A percentile compares a stretch with the other conserved stretches of the same genome.
Conservation (phyloP, 106 monocot genomes). For the Platanthera guangdongensis region DNA sequence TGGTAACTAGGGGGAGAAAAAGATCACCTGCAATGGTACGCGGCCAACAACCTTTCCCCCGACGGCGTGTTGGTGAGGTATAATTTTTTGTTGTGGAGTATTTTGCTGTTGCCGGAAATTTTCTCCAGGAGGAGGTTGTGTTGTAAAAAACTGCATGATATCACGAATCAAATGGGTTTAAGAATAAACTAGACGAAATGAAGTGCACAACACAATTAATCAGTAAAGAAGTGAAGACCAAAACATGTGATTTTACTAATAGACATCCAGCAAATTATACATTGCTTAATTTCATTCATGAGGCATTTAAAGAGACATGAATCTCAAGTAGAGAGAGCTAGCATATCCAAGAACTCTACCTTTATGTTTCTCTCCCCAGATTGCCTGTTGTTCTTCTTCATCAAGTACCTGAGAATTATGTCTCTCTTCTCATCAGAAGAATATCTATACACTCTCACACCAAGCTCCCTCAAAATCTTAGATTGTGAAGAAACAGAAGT, state of each 20-base stretch:
- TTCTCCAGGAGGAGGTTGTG: slow-evolving; percentile 7
- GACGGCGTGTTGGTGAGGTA: slow-evolving; percentile 32
- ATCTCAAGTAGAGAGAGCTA: neutral
- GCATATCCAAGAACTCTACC: slow-evolving; percentile 12
- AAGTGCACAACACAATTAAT: neutral
- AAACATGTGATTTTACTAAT: neutral
- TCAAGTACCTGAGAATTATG: slow-evolving; percentile 39
- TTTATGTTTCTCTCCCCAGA: slow-evolving; percentile 21
- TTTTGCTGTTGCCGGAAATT: slow-evolving; percentile 2
- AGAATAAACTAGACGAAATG: neutral
- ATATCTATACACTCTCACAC: slow-evolving; percentile 27
- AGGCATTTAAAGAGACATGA: neutral
- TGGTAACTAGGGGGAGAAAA: neutral
- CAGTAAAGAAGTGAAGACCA: neutral
- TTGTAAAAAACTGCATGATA: slow-evolving; percentile 10
- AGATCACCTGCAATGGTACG: slow-evolving; percentile 41
- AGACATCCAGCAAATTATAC: neutral
- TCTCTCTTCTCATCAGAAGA: slow-evolving; percentile 46
- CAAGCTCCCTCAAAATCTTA: slow-evolving; percentile 26
- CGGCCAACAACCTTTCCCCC: slow-evolving; percentile 57
- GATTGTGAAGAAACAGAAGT: slow-evolving; percentile 14
- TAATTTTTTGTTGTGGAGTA: neutral
- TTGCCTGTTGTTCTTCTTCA: slow-evolving; percentile 30
- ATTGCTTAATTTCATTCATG: neutral
- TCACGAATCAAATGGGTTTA: neutral